phyloP scores from a whole-genome alignment of 108 stramenopile genomes.

The Cyclotella sp. region DNA sequence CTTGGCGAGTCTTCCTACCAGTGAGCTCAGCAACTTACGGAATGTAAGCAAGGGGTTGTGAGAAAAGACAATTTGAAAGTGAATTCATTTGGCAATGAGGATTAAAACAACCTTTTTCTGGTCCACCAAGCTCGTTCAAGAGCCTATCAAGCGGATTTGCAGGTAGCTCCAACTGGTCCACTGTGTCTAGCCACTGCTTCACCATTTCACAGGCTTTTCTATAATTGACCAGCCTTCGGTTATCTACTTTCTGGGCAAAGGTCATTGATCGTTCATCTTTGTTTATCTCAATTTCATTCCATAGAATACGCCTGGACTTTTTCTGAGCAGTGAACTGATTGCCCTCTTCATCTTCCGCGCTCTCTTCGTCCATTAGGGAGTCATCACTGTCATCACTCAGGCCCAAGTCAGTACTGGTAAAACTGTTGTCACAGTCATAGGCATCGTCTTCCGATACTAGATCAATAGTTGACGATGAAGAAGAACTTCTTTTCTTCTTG shows the following conservation, averaged over 20 bases:
- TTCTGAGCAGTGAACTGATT: neutral
- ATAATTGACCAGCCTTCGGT: slow-evolving; percentile 28
- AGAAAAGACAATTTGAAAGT: neutral
- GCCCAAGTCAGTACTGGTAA: neutral
- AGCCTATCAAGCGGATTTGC: slow-evolving; percentile 62
- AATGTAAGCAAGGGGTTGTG: too few species aligned
- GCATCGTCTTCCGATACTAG: neutral
- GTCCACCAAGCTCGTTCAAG: slow-evolving; percentile 68
- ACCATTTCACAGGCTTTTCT: slow-evolving; percentile 36
- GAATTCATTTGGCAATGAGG: neutral
- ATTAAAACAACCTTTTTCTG: slow-evolving; percentile 16
- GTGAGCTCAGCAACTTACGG: slow-evolving; percentile 74
- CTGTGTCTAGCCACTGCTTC: slow-evolving; percentile 24
- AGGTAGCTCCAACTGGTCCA: slow-evolving; percentile 54
- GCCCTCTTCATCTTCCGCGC: slow-evolving; percentile 9
- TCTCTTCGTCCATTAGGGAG: slow-evolving; percentile 8
- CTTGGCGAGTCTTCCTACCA: slow-evolving; percentile 55
- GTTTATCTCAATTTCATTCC: slow-evolving; percentile 40
- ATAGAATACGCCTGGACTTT: slow-evolving; percentile 28
- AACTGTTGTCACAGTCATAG: neutral
- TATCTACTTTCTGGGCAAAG: slow-evolving; percentile 10
- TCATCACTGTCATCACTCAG: neutral
- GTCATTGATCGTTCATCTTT: slow-evolving; percentile 10
- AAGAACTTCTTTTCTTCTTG: slow-evolving; percentile 7
- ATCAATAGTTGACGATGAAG: neutral